Conservation (phyloP, 228 moss, liverwort and hornwort genomes). For the Sphagnum magellanicum region DNA sequence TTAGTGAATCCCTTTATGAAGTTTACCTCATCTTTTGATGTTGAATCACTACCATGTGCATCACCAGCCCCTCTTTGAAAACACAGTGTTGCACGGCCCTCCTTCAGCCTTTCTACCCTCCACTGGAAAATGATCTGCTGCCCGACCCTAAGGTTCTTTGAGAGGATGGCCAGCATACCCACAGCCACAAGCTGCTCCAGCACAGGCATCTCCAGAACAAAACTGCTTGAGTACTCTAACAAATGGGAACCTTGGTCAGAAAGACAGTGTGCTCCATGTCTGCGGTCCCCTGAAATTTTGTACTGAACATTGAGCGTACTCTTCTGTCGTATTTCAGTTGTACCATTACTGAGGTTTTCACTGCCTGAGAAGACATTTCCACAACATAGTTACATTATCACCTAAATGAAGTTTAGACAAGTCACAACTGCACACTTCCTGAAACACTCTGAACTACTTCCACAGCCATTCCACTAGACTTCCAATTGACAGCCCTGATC, state of each 20-base stretch:
- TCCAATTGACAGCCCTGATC: no score
- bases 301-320: conserved; percentile 66
- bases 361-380: no score
- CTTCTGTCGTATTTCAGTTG: conserved; percentile 21
- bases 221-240: conserved; percentile 61
- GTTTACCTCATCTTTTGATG: no score
- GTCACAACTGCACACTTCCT: no score
- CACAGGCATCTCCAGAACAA: conserved; percentile 84
- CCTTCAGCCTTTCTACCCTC: conserved; percentile 94
- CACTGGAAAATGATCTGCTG: conserved; percentile 92
- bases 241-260: conserved; percentile 14
- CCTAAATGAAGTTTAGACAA: no score
- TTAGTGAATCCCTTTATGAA: no score
- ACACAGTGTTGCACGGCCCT: conserved; percentile 52
- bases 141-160: conserved; percentile 74
- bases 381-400: no score
- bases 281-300: conserved; percentile 71
- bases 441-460: no score
- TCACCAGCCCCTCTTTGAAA: neutral
- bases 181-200: conserved; percentile 93
- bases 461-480: no score
- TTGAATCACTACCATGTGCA: no score
- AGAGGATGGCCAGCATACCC: conserved; percentile 85
- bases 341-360: conserved; percentile 16
- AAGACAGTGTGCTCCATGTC: conserved; percentile 75